Evolutionary conservation across 2,329 filamentous ascomycete genomes (phyloP).

Genomic region (Stagonosporopsis rhizophila): DNA sequence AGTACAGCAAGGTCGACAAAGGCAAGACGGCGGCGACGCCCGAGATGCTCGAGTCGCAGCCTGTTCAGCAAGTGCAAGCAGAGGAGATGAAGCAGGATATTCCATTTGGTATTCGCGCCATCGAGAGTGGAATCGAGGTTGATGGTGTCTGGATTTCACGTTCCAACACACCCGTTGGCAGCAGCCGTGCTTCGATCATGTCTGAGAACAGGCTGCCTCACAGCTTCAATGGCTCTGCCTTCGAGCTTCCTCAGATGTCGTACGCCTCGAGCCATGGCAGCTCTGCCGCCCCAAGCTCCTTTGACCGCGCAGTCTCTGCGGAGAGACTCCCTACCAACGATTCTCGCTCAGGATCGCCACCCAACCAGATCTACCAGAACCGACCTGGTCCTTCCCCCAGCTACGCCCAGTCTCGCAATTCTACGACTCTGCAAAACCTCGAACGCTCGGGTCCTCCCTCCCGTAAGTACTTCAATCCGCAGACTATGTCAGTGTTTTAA

Average conservation of each 20-base stretch:
- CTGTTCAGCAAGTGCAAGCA: conserved; percentile 56
- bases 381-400: conserved; percentile 42
- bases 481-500: conserved; percentile 8
- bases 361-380: conserved; percentile 19
- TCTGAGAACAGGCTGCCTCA: conserved; percentile 39
- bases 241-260: conserved; percentile 42
- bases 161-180: conserved; percentile 52
- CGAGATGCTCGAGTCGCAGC: conserved; percentile 70
- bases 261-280: conserved; percentile 45
- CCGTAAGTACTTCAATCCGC: conserved; percentile 26
- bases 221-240: conserved; percentile 42
- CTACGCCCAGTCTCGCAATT: conserved; percentile 49
- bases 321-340: conserved; percentile 42
- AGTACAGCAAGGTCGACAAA: conserved; percentile 51
- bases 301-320: conserved; percentile 49
- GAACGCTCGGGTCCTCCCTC: conserved; percentile 38
- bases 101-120: conserved; percentile 84
- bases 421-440: conserved; percentile 42
- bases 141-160: conserved; percentile 74
- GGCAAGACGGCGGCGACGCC: conserved; percentile 56
- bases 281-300: conserved; percentile 46
- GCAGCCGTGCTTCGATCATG: conserved; percentile 44
- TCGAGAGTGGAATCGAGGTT: conserved; percentile 82
- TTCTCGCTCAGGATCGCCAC: conserved; percentile 41
- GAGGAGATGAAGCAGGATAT: conserved; percentile 68